Conservation (phyloP, 2,329 filamentous ascomycete genomes). For the Penicillium decumbens region DNA sequence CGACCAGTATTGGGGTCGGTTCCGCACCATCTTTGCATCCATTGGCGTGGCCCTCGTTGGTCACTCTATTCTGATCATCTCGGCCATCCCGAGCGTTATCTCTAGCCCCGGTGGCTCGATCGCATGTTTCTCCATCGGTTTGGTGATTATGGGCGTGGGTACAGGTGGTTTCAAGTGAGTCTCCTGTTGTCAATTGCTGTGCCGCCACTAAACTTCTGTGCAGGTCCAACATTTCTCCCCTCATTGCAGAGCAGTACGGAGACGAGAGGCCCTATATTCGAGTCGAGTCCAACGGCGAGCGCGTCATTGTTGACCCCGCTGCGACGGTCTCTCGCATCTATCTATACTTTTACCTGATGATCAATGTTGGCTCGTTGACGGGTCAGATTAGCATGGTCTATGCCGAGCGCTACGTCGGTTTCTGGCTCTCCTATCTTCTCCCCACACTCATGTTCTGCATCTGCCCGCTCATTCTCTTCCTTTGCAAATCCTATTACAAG, state of each 20-base stretch:
- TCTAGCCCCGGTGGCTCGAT: conserved; percentile 55
- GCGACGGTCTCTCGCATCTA: conserved; percentile 65
- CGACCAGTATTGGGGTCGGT: conserved; percentile 66
- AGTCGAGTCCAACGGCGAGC: conserved; percentile 55
- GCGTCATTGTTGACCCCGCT: conserved; percentile 66
- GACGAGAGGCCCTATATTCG: conserved; percentile 56
- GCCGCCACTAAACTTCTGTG: neutral
- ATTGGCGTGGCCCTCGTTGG: conserved; percentile 61
- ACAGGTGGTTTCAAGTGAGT: conserved; percentile 69
- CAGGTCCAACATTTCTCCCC: conserved; percentile 63
- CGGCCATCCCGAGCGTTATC: conserved; percentile 61
- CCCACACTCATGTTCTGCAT: conserved; percentile 62
- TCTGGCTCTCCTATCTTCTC: conserved; percentile 67
- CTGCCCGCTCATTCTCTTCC: conserved; percentile 58
- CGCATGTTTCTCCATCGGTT: conserved; percentile 59
- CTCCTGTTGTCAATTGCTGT: too few species aligned
- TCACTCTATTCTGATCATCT: conserved; percentile 61
- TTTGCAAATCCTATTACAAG: conserved; percentile 60
- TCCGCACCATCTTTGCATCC: conserved; percentile 65
- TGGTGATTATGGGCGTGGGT: conserved; percentile 67
- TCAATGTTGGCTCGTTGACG: conserved; percentile 61
- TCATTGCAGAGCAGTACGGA: conserved; percentile 66
- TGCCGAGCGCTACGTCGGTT: conserved; percentile 70
- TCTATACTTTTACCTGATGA: conserved; percentile 66
- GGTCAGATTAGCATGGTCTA: conserved; percentile 66